Conservation (phyloP, 1,284 basidiomycete species). For the Lentinula novae-zelandiae region DNA sequence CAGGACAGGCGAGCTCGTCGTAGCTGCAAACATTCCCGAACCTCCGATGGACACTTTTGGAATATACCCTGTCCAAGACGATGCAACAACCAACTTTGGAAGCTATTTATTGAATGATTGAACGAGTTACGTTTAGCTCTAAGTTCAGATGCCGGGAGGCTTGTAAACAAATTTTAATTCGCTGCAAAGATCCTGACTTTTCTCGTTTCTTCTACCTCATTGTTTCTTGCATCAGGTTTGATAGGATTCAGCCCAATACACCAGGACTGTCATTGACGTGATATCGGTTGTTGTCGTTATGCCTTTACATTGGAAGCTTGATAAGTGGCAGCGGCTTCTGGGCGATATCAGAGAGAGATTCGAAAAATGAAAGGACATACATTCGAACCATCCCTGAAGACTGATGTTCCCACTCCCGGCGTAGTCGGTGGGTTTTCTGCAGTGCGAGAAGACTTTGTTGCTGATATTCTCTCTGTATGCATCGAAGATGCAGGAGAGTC, state of each 20-base stretch:
- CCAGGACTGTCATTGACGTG: no score
- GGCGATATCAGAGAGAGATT: no score
- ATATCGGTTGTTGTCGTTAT: background rate
- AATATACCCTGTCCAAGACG: background rate
- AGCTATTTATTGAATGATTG: background rate
- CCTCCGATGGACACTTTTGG: background rate
- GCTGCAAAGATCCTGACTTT: background rate
- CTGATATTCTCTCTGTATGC: no score
- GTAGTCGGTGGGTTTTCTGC: background rate
- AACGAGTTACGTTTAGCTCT: background rate
- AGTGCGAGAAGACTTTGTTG: background rate
- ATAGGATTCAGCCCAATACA: no score
- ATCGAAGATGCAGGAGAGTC: no score
- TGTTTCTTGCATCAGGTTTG: no score
- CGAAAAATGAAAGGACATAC: background rate
- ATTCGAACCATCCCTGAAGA: background rate
- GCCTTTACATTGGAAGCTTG: background rate
- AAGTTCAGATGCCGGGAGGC: background rate
- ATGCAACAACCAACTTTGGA: background rate
- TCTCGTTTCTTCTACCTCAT: no score
- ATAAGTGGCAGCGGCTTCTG: background rate
- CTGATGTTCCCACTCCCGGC: background rate
- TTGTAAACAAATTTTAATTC: background rate
- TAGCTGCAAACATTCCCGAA: background rate
- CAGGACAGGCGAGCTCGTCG: background rate